Evolutionary conservation across 352 stramenopile species (phyloP), one percentile per base, ranked within the genome.

Genomic region (Globisporangium middletonii): DNA sequence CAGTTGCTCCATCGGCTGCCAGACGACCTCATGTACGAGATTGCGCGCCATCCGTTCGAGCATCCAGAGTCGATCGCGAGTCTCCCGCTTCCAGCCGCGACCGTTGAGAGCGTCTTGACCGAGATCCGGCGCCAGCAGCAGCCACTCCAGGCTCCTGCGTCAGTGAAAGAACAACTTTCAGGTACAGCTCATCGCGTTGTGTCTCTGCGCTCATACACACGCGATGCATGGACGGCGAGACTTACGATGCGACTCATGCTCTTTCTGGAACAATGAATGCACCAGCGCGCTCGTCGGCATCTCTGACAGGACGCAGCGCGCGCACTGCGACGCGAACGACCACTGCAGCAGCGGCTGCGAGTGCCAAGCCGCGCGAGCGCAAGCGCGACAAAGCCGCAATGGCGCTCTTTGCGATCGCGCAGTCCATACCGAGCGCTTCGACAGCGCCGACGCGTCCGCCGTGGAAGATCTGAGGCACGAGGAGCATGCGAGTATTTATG

Each of bases 1-100:
- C 53, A 93, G 71, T 61, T 97, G 27, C 71, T 96, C 11, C 87
- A 95, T 26, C 84, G 86, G n/a, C 60, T 97, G 16, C 86, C 88
- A 0, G 77, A 94, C 35, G 81, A 92, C 4, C 73, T 97, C 16
- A 48, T 95, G 26, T 91, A 83, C 57, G 85, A 96, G 58, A 96
- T 97, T 50, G 79, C 79, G 35, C 72, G 84, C 13, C 87, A 96
- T 69, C 86, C 88, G 2, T 89, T 94, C 52, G 80, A 79, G 27
- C 71, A 80, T 16, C 75, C 84, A 3, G 82, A 94, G 50, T 70
- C 62, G 4, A 68, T 71, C 18, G 68, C 63, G 0, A 86, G 79
- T 35, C 47, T 92, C 45, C 76, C 82, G 11, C 81, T 86, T 38
- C 79, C 77, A 18, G 52, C 79, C 4, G 72, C 80, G 46, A 74